phyloP scores from a whole-genome alignment of 805 yeast species.

The Hanseniaspora valbyensis region DNA sequence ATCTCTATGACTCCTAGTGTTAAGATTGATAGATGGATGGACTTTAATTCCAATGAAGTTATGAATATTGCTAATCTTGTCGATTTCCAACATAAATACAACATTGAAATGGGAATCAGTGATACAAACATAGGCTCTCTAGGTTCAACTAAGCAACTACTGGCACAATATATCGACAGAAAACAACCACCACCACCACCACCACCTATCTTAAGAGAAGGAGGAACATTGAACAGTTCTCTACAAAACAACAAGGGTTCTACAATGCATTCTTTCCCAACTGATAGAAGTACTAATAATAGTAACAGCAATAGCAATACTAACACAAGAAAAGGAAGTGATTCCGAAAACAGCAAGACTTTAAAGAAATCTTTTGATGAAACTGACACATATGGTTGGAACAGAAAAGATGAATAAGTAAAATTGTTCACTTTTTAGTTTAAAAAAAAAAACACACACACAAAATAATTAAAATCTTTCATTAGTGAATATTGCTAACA shows the following conservation, averaged over 20 bases:
- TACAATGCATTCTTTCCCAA: not conserved
- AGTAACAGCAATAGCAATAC: no score
- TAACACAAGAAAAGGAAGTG: not conserved
- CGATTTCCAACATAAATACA: constrained; percentile 2
- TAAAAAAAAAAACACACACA: not conserved
- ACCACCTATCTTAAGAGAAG: not conserved
- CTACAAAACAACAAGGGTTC: constrained; percentile 11
- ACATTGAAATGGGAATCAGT: not conserved
- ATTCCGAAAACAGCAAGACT: not conserved
- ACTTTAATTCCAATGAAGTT: constrained; percentile 20
- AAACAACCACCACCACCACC: constrained; percentile 14
- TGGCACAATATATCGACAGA: constrained; percentile 13
- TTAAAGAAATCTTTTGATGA: constrained; percentile 9
- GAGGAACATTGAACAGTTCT: constrained; percentile 11
- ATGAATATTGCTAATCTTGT: constrained; percentile 13
- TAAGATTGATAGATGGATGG: constrained; percentile 29
- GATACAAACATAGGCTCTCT: not conserved
- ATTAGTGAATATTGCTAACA: no score
- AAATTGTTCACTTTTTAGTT: not conserved
- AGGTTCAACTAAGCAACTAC: constrained; percentile 5
- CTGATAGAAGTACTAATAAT: no score
- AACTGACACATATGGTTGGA: constrained; percentile 15
- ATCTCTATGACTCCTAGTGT: constrained; percentile 24
- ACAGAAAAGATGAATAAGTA: constrained; percentile 13
- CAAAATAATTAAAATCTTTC: not conserved